Evolutionary conservation across 2,329 filamentous ascomycete genomes (phyloP).

Genomic region (Colletotrichum sp.): DNA sequence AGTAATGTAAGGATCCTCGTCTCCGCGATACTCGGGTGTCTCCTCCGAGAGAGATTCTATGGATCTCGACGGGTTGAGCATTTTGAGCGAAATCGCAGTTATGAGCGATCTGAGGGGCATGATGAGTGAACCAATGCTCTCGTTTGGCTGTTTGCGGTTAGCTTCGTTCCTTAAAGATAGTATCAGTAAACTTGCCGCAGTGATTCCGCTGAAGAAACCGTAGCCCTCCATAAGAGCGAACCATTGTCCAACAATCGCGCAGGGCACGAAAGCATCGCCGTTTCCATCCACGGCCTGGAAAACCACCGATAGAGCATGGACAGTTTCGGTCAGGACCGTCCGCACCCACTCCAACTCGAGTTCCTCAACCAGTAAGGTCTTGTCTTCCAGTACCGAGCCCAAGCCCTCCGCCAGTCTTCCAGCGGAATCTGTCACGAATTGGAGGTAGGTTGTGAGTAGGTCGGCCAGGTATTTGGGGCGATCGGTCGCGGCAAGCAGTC

Average conservation of each 20-base stretch:
- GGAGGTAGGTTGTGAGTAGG: conserved; percentile 54
- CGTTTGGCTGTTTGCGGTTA: conserved; percentile 33
- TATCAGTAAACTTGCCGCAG: conserved; percentile 50
- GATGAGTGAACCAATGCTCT: conserved; percentile 55
- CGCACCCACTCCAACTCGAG: conserved; percentile 65
- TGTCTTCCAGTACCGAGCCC: conserved; percentile 55
- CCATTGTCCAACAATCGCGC: conserved; percentile 70
- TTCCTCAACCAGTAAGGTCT: conserved; percentile 54
- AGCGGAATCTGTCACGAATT: conserved; percentile 53
- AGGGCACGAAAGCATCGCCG: conserved; percentile 58
- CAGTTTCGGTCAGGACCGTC: conserved; percentile 70
- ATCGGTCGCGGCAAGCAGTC: not conserved
- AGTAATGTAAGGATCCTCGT: conserved; percentile 66
- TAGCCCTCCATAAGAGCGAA: conserved; percentile 74
- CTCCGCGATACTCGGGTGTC: conserved; percentile 12
- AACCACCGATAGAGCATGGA: conserved; percentile 75
- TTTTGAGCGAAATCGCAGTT: conserved; percentile 71
- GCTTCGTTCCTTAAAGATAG: not conserved
- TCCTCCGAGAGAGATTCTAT: conserved; percentile 56
- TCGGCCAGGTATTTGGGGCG: conserved; percentile 43
- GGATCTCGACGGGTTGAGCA: conserved; percentile 70
- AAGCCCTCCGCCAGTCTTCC: conserved; percentile 53
- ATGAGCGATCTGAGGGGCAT: conserved; percentile 72
- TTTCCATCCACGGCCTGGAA: conserved; percentile 72
- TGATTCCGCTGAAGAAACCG: conserved; percentile 72